These are phyloP conservation scores for Wickerhamomyces sp. DNA, from an alignment of 1,139 yeast species.

Conservation along the genomic window DNA sequence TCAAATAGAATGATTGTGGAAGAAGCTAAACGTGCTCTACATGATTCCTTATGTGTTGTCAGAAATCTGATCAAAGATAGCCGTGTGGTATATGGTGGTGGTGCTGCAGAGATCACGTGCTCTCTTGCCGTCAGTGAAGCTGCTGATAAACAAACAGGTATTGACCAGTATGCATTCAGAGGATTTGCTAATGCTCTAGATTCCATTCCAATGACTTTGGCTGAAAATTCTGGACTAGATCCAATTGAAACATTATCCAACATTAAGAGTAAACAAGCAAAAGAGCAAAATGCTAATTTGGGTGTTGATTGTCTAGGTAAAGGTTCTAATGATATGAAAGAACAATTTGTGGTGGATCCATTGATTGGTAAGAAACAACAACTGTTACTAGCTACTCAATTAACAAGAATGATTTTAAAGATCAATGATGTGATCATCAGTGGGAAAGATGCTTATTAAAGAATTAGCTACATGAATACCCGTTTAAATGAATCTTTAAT, in stretches of 20 bases:
- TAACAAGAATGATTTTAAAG: conserved; percentile 95
- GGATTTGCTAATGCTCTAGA: conserved; percentile 92
- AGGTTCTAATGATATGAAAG: conserved; percentile 88
- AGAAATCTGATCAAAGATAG: conserved; percentile 90
- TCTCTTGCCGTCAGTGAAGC: conserved; percentile 88
- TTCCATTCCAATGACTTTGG: conserved; percentile 88
- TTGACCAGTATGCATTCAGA: conserved; percentile 96
- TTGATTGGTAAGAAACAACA: conserved; percentile 97
- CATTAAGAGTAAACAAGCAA: conserved; percentile 80
- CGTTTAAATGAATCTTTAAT: too few species aligned
- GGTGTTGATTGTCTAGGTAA: conserved; percentile 95
- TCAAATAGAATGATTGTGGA: conserved; percentile 97
- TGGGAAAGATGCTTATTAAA: conserved; percentile 72
- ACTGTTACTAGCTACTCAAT: conserved; percentile 88
- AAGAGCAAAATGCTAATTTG: conserved; percentile 61
- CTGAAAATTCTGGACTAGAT: conserved; percentile 93
- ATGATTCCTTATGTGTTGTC: conserved; percentile 95
- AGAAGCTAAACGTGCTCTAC: conserved; percentile 94
- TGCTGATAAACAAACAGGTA: conserved; percentile 90
- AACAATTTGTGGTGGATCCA: conserved; percentile 93
- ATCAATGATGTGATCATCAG: conserved; percentile 93
- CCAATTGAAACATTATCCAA: conserved; percentile 86
- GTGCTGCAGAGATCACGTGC: conserved; percentile 94
- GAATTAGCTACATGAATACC: not conserved
- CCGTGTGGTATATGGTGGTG: conserved; percentile 97